Percentiles rank a stretch among this genome's conserved stretches.
phyloP scores from a whole-genome alignment of 345 rosid genomes.

The Hibiscus syriacus region DNA sequence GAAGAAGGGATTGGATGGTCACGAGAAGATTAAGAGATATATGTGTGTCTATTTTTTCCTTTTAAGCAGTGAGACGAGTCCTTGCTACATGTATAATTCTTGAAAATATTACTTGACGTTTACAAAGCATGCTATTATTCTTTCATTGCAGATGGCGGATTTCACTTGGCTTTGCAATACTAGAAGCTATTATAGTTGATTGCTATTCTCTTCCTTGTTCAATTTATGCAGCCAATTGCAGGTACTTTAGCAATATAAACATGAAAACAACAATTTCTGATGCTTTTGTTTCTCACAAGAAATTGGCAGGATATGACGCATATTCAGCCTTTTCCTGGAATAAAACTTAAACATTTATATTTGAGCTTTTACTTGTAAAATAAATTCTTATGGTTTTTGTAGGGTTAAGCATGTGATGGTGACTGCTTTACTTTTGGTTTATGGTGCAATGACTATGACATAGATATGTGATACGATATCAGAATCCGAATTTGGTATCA shows the following conservation, averaged over 20 bases:
- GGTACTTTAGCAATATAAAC: constrained; percentile 33
- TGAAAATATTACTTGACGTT: not conserved
- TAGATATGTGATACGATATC: too few species aligned
- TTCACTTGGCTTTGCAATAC: constrained; percentile 75
- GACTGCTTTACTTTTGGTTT: too few species aligned
- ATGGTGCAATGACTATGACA: too few species aligned
- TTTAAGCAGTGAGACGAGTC: constrained; percentile 63
- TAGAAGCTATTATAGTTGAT: constrained; percentile 75
- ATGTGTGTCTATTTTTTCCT: constrained; percentile 82
- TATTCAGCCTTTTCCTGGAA: too few species aligned
- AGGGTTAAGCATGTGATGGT: too few species aligned
- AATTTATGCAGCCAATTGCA: constrained; percentile 65
- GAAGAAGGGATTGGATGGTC: constrained; percentile 96
- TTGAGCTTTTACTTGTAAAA: too few species aligned
- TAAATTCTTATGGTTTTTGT: too few species aligned
- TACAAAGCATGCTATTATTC: constrained; percentile 4
- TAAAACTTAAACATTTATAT: too few species aligned
- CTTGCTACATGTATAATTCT: constrained; percentile 20
- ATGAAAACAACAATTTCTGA: constrained; percentile 2
- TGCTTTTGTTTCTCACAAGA: not conserved
- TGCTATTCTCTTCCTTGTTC: constrained; percentile 82
- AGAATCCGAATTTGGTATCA: too few species aligned
- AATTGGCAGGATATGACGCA: not conserved
- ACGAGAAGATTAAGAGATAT: constrained; percentile 96
- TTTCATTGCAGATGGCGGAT: constrained; percentile 81